These are phyloP conservation scores for Raffaelea ambrosiae DNA, from an alignment of 2,329 filamentous ascomycete genomes.

Conservation along the genomic window DNA sequence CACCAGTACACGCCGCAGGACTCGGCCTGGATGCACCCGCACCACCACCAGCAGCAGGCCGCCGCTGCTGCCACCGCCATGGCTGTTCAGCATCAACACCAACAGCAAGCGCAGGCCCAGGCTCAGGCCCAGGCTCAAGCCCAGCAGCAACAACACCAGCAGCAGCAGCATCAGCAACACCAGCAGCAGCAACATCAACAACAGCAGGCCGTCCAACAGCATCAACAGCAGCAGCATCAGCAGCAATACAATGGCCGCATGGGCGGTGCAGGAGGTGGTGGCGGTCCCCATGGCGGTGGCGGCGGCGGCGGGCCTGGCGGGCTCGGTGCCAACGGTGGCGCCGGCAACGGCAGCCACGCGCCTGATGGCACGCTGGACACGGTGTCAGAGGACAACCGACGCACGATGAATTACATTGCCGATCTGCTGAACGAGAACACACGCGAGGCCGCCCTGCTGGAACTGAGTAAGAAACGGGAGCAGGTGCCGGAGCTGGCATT, in stretches of 20 bases:
- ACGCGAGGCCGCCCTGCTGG: slow-evolving; percentile 82
- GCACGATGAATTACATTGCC: slow-evolving; percentile 88
- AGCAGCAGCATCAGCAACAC: slow-evolving; percentile 55
- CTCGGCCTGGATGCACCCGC: slow-evolving; percentile 60
- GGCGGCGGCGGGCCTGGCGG: slow-evolving; percentile 33
- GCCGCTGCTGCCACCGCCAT: slow-evolving; percentile 45
- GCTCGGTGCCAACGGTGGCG: slow-evolving; percentile 47
- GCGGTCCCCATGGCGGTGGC: slow-evolving; percentile 31
- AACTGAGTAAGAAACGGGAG: slow-evolving; percentile 97
- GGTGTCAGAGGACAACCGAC: slow-evolving; percentile 81
- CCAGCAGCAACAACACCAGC: slow-evolving; percentile 47
- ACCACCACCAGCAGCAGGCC: slow-evolving; percentile 48
- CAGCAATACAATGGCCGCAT: slow-evolving; percentile 42
- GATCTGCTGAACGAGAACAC: slow-evolving; percentile 82
- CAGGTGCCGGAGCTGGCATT: slow-evolving; percentile 94
- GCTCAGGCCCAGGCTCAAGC: slow-evolving; percentile 51
- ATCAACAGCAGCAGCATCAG: slow-evolving; percentile 53
- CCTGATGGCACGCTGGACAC: slow-evolving; percentile 51
- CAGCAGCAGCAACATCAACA: slow-evolving; percentile 46
- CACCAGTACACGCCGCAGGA: slow-evolving; percentile 59
- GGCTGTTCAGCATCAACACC: slow-evolving; percentile 35
- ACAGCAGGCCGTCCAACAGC: slow-evolving; percentile 48
- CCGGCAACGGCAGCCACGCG: slow-evolving; percentile 34
- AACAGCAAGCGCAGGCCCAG: slow-evolving; percentile 57
- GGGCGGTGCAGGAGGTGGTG: slow-evolving; percentile 43